Evolutionary conservation across 2,329 filamentous ascomycete genomes (phyloP).

Genomic region (Apiospora arundinis): DNA sequence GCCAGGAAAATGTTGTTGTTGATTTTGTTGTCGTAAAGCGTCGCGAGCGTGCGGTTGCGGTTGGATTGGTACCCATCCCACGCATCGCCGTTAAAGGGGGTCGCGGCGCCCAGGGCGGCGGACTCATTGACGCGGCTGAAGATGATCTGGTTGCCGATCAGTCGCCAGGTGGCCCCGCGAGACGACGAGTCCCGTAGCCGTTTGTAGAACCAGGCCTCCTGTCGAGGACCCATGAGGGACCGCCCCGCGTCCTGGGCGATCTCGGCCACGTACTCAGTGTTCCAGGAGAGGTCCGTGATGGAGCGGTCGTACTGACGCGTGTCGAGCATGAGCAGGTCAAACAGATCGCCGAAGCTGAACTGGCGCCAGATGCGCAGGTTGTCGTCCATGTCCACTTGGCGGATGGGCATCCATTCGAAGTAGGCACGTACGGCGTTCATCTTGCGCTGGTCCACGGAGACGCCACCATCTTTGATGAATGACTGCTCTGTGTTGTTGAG

Average conservation of each 20-base stretch:
- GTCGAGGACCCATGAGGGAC: slow-evolving; percentile 72
- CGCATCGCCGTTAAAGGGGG: slow-evolving; percentile 58
- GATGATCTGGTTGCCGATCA: slow-evolving; percentile 74
- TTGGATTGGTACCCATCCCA: slow-evolving; percentile 58
- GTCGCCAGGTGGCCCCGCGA: slow-evolving; percentile 70
- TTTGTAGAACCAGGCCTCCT: slow-evolving; percentile 77
- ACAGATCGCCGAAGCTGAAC: slow-evolving; percentile 68
- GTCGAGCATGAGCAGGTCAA: slow-evolving; percentile 73
- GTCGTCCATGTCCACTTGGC: slow-evolving; percentile 72
- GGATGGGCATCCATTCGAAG: slow-evolving; percentile 66
- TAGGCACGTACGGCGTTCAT: slow-evolving; percentile 75
- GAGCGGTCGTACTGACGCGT: slow-evolving; percentile 71
- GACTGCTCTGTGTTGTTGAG: slow-evolving; percentile 72
- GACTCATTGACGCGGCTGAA: slow-evolving; percentile 54
- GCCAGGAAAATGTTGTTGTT: slow-evolving; percentile 69
- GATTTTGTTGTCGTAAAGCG: slow-evolving; percentile 65
- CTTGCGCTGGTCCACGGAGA: slow-evolving; percentile 74
- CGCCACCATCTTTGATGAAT: slow-evolving; percentile 63
- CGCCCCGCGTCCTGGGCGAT: slow-evolving; percentile 66
- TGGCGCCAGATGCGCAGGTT: slow-evolving; percentile 72
- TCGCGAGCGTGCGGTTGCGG: slow-evolving; percentile 66
- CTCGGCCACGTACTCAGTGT: slow-evolving; percentile 63
- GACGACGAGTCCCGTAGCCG: slow-evolving; percentile 60
- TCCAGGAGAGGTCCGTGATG: slow-evolving; percentile 68
- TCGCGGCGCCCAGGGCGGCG: slow-evolving; percentile 36